phyloP scores from a whole-genome alignment of 169 alveolate species.

The Perkinsus marinus region DNA sequence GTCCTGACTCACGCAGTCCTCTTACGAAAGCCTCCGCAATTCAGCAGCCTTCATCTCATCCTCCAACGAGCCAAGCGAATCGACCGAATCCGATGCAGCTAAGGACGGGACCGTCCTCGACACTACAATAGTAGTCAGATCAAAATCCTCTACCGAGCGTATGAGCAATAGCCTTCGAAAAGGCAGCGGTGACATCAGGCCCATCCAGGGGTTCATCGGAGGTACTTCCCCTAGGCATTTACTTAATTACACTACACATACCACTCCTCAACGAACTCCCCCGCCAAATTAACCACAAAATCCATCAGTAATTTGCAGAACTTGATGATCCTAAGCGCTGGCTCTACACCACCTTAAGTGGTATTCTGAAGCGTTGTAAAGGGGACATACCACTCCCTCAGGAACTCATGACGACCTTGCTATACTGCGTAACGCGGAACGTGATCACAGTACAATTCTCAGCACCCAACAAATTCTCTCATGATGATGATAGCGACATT shows the following conservation, averaged over 20 bases:
- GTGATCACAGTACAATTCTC: neutral
- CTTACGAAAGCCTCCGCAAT: neutral
- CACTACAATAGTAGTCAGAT: neutral
- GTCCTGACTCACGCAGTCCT: too few species aligned
- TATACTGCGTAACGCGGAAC: neutral
- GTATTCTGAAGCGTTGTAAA: neutral
- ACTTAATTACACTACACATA: too few species aligned
- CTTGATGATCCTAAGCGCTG: neutral
- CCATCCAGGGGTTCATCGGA: neutral
- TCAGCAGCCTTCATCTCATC: neutral
- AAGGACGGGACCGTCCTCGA: neutral
- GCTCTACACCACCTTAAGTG: neutral
- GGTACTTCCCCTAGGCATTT: neutral
- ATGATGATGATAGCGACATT: neutral
- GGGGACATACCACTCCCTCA: neutral
- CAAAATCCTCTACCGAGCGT: neutral
- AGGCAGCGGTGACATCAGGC: neutral
- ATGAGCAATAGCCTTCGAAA: neutral
- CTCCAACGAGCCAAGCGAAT: neutral
- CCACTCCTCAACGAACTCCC: neutral
- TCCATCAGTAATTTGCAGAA: neutral
- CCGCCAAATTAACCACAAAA: neutral
- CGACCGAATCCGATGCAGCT: neutral
- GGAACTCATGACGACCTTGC: neutral
- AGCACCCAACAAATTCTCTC: neutral